Evolutionary conservation across 164 flowering plant species (phyloP), one percentile per base, ranked within the genome.

Genomic region (Dillenia turbinata): DNA sequence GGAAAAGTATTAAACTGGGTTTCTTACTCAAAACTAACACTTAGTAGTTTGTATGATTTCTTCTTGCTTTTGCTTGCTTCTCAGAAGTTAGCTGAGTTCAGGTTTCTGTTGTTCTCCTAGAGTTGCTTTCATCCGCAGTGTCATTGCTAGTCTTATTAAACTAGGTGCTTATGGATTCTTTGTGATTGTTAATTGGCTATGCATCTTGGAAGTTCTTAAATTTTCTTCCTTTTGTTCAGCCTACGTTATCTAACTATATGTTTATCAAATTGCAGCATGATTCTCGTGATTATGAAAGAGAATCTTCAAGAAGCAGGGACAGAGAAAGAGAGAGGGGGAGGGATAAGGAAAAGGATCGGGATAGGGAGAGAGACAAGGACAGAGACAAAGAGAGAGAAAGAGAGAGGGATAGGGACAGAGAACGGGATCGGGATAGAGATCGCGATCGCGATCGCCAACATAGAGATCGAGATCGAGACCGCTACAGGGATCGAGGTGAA

Each of bases 291-390:
- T 56, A 71, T 68, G 85, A 73, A 55, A 81, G 79, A 68, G 84
- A 77, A 40, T 79, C 89, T 22, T 84, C 88, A 9, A 87, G 64
- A 72, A 82, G 85, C 62, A 79, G 88, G 49, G 95, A 83, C 9
- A 78, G 66, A 66, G 94, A 86, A 17, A 72, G 79, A 67, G 90
- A 83, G 6, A 75, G 62, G 55, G 79, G 67, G 10, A 65, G 81
- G 45, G 85, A 66, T 5, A 67, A 64, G 59, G 77, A 69, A 16
- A 70, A 73, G 69, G 70, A 73, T 12, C 54, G 78, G 60, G 81
- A 67, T 0, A 46, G 76, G 19, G 77, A 72, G 9, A 63, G 68
- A 13, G 78, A 76, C n/a, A 71, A 69, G 56, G 72, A 67, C 9
- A 60, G 69, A 17, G 71, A 55, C 5, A 61, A 67, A 52, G 76